Conservation (phyloP, 2,329 filamentous ascomycete species). For the Ophiostoma ulmi region DNA sequence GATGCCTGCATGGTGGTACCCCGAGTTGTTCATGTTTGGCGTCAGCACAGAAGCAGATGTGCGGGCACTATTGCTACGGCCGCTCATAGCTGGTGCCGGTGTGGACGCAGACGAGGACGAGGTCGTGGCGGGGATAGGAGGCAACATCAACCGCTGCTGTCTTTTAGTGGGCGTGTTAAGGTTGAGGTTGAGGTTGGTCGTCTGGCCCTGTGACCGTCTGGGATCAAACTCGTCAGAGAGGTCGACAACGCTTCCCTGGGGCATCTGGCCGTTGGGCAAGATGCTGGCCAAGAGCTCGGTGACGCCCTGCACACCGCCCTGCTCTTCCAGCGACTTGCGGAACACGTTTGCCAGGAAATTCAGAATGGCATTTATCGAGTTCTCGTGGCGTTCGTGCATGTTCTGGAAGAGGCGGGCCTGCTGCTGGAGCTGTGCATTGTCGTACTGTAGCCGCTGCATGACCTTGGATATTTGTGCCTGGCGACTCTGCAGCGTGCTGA, state of each 20-base stretch:
- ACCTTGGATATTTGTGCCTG: conserved; percentile 81
- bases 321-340: conserved; percentile 83
- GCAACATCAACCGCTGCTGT: conserved; percentile 47
- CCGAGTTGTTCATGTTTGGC: background rate
- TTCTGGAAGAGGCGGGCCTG: conserved; percentile 86
- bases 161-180: conserved; percentile 44
- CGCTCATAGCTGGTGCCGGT: background rate
- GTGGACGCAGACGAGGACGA: conserved; percentile 26
- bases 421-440: conserved; percentile 82
- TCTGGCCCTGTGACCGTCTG: conserved; percentile 38
- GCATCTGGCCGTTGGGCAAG: conserved; percentile 55
- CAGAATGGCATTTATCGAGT: conserved; percentile 97
- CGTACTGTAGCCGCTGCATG: conserved; percentile 72
- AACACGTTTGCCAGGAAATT: conserved; percentile 97
- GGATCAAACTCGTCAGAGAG: conserved; percentile 57
- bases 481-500: conserved; percentile 76
- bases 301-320: conserved; percentile 68
- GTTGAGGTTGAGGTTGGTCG: conserved; percentile 29
- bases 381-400: conserved; percentile 93
- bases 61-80: conserved; percentile 13
- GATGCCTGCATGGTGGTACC: background rate
- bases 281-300: conserved; percentile 77
- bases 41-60: conserved; percentile 18
- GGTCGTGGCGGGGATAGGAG: conserved; percentile 43
- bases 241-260: conserved; percentile 51